These are phyloP conservation scores for Allium sativum DNA, from an alignment of 106 monocot species.

Conservation along the genomic window DNA sequence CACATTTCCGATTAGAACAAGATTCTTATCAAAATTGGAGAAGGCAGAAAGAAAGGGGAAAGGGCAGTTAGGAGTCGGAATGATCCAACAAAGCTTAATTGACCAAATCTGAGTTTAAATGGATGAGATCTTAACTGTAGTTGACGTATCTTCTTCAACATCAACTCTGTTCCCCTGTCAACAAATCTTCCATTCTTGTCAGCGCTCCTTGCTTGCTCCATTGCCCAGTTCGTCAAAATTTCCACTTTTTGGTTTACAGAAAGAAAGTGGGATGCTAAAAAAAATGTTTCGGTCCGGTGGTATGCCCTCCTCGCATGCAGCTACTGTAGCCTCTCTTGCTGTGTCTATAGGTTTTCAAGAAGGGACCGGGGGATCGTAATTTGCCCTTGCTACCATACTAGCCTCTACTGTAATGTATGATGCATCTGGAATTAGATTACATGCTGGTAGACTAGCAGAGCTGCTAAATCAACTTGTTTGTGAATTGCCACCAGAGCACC, in stretches of 20 bases:
- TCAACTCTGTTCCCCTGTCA: constrained; percentile 13
- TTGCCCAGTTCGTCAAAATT: constrained; percentile 56
- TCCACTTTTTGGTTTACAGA: constrained; percentile 69
- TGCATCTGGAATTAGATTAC: too few species aligned
- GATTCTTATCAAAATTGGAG: too few species aligned
- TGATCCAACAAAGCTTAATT: background rate
- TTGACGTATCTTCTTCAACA: constrained; percentile 8
- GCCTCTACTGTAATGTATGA: constrained; percentile 73
- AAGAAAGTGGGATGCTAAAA: constrained; percentile 81
- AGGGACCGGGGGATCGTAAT: constrained; percentile 43
- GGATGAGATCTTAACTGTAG: constrained; percentile 37
- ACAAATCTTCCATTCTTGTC: constrained; percentile 47
- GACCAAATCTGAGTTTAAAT: constrained; percentile 8
- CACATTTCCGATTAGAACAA: too few species aligned
- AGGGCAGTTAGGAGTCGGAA: background rate
- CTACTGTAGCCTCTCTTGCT: constrained; percentile 69
- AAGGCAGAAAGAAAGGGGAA: background rate
- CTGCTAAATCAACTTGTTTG: constrained; percentile 81
- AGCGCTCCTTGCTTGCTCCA: constrained; percentile 41
- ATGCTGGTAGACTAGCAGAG: too few species aligned
- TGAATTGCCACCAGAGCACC: constrained; percentile 77
- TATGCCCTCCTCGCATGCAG: constrained; percentile 81
- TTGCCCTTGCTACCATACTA: constrained; percentile 65
- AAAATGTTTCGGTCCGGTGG: constrained; percentile 76
- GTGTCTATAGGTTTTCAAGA: constrained; percentile 60